These are phyloP conservation scores for Phoma sp. DNA, from an alignment of 2,329 filamentous ascomycete genomes.

Conservation along the genomic window DNA sequence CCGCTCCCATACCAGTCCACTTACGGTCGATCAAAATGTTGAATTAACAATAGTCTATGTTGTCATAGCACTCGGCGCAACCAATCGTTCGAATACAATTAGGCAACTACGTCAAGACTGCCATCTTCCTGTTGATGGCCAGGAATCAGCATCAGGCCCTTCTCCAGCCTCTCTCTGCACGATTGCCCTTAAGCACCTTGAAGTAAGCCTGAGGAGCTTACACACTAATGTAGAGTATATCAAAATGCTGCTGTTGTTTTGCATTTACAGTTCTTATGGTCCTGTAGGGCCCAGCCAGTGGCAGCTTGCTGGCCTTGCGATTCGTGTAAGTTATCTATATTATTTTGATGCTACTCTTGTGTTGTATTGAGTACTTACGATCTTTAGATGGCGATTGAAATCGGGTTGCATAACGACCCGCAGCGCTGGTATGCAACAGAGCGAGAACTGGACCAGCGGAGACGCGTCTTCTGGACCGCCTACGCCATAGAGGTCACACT, in stretches of 20 bases:
- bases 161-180: background rate
- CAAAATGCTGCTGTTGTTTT: slow-evolving; percentile 3
- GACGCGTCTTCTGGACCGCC: slow-evolving; percentile 3
- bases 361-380: background rate
- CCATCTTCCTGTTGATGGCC: background rate
- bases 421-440: background rate
- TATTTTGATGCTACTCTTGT: background rate
- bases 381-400: background rate
- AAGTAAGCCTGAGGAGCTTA: background rate
- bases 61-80: background rate
- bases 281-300: slow-evolving; percentile 2
- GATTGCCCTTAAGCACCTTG: background rate
- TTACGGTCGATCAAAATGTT: background rate
- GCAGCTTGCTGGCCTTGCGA: slow-evolving; percentile 2
- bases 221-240: background rate
- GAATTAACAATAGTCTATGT: background rate
- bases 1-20: background rate
- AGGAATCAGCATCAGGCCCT: background rate
- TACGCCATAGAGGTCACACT: slow-evolving; percentile 8
- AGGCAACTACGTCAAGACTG: background rate
- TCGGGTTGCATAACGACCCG: background rate
- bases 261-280: slow-evolving; percentile 2
- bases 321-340: background rate
- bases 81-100: background rate
- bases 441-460: background rate